Conservation (phyloP, 805 yeast genomes). For the Saccharomyces paradoxus region DNA sequence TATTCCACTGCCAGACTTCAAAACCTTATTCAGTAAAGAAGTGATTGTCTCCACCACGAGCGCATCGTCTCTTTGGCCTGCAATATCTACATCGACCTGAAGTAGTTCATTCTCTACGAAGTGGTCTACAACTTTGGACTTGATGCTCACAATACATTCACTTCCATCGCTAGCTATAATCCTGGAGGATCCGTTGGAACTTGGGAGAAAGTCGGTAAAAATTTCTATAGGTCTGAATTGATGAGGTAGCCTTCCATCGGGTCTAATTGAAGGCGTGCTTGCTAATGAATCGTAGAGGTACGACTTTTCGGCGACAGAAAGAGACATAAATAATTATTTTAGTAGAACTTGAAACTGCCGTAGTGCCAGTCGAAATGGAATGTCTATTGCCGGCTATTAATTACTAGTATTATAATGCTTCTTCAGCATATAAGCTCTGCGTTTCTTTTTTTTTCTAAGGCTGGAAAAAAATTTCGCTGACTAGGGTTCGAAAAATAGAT, state of each 20-base stretch:
- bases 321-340: conserved; percentile 37
- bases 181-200: conserved; percentile 88
- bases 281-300: conserved; percentile 68
- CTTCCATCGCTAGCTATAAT: conserved; percentile 81
- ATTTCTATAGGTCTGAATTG: conserved; percentile 88
- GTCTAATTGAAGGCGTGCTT: conserved; percentile 56
- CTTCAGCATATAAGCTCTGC: neutral
- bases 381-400: neutral
- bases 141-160: conserved; percentile 87
- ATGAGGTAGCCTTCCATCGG: conserved; percentile 68
- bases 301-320: conserved; percentile 69
- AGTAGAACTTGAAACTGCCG: neutral
- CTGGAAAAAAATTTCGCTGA: neutral
- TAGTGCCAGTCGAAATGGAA: neutral
- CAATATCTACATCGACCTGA: conserved; percentile 72
- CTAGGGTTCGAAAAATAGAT: neutral
- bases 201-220: conserved; percentile 68
- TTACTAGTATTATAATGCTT: neutral
- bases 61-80: conserved; percentile 75
- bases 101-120: conserved; percentile 43
- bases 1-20: conserved; percentile 27
- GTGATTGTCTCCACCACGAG: conserved; percentile 55
- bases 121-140: conserved; percentile 65
- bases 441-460: neutral
- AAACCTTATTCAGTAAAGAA: conserved; percentile 40